Conservation (phyloP, 2,329 filamentous ascomycete species). For the Cladosporium sp. region DNA sequence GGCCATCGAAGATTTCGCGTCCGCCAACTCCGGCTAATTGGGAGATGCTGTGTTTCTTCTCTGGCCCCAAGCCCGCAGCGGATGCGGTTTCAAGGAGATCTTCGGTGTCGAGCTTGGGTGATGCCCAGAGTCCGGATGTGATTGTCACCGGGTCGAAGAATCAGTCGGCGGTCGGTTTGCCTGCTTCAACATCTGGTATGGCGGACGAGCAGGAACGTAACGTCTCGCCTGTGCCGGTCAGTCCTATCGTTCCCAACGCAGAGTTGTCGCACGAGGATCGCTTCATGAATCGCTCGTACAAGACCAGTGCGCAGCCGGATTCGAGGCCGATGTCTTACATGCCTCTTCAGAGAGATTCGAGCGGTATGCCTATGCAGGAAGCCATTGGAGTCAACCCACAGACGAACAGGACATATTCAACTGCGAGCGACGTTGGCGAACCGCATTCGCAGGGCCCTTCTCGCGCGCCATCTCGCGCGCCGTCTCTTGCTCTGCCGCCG, state of each 20-base stretch:
- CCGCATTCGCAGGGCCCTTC: neutral
- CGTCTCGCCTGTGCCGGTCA: neutral
- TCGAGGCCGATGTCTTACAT: constrained; percentile 29
- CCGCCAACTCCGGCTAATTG: constrained; percentile 6
- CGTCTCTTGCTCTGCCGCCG: constrained; percentile 14
- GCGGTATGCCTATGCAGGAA: constrained; percentile 18
- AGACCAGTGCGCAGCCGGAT: neutral
- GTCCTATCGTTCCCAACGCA: too few relatives aligned
- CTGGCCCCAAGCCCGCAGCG: constrained; percentile 18
- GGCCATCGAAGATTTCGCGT: constrained; percentile 3
- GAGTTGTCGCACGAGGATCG: too few relatives aligned
- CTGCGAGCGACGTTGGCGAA: neutral
- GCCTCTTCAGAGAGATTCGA: constrained; percentile 20
- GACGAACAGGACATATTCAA: neutral
- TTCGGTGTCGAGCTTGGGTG: constrained; percentile 26
- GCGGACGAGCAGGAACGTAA: neutral
- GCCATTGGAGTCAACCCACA: constrained; percentile 4
- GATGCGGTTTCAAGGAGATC: constrained; percentile 19
- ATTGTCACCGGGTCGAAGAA: neutral
- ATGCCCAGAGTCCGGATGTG: constrained; percentile 4
- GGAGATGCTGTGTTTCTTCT: constrained; percentile 22
- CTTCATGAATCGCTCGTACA: neutral
- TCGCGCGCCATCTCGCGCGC: neutral
- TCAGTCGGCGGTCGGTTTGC: neutral
- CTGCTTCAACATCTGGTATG: neutral